These are phyloP conservation scores for Acaromyces ingoldii DNA, from an alignment of 1,284 basidiomycete species.

Conservation along the genomic window DNA sequence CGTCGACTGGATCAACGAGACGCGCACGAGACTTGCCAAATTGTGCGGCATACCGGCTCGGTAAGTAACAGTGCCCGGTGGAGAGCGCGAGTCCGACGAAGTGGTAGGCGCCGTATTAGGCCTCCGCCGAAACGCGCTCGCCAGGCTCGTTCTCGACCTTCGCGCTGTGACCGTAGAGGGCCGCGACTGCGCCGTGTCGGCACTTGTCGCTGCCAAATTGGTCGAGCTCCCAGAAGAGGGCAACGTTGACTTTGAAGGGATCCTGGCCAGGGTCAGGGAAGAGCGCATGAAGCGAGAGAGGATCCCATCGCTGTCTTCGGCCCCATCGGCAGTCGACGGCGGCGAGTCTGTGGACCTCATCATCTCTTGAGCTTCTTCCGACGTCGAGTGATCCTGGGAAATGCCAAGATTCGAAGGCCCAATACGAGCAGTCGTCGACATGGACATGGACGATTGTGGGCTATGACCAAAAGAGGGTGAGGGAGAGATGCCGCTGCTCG, in stretches of 20 bases:
- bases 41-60: slow-evolving; percentile 6
- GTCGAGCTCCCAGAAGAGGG: neutral
- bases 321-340: no score
- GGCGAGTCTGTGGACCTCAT: neutral
- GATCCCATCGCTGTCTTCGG: slow-evolving; percentile 10
- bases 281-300: slow-evolving; percentile 23
- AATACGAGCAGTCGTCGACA: neutral
- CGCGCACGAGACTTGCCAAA: slow-evolving; percentile 32
- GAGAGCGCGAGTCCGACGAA: slow-evolving; percentile 8
- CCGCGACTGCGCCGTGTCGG: slow-evolving; percentile 6
- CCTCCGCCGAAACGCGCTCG: slow-evolving; percentile 28
- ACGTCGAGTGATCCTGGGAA: no score
- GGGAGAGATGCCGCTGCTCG: no score
- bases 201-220: neutral
- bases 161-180: no score
- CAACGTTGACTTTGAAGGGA: neutral
- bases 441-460: neutral
- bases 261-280: slow-evolving; percentile 16
- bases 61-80: no score
- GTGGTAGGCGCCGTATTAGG: slow-evolving; percentile 35
- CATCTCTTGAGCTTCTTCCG: neutral
- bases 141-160: slow-evolving; percentile 12
- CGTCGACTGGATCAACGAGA: slow-evolving; percentile 38
- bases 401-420: neutral
- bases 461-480: no score